phyloP scores from a whole-genome alignment of 306 rosid species.

The Carpinus viminea region DNA sequence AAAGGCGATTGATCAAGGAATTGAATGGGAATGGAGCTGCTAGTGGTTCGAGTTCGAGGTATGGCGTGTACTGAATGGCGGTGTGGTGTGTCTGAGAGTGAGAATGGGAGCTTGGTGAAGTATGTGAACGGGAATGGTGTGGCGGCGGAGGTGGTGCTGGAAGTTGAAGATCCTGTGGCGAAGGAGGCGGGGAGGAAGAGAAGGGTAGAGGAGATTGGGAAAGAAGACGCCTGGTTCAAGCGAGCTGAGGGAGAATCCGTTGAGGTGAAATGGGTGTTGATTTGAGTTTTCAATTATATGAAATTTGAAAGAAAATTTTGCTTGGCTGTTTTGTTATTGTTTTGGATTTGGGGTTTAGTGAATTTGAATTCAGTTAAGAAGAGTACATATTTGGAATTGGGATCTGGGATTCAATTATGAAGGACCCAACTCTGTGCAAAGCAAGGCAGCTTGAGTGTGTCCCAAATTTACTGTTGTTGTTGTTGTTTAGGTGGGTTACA shows the following conservation, averaged over 20 bases:
- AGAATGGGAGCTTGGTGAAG: constrained; percentile 53
- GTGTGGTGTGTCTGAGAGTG: constrained; percentile 45
- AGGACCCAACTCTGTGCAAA: neutral
- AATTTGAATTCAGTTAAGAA: neutral
- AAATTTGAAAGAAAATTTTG: neutral
- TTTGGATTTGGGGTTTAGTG: neutral
- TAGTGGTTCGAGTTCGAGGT: constrained; percentile 25
- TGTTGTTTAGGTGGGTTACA: neutral
- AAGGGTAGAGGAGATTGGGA: constrained; percentile 93
- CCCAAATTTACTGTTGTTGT: neutral
- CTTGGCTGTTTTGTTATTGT: neutral
- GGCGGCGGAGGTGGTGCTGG: constrained; percentile 42
- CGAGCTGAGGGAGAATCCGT: constrained; percentile 33
- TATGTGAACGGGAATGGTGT: constrained; percentile 70
- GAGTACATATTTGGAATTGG: neutral
- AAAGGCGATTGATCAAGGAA: constrained; percentile 42
- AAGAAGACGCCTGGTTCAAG: constrained; percentile 95
- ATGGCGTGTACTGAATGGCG: constrained; percentile 54
- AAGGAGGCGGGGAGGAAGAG: constrained; percentile 85
- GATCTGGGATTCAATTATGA: neutral
- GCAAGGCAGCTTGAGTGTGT: neutral
- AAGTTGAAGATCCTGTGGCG: constrained; percentile 33
- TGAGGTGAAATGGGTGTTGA: constrained; percentile 52
- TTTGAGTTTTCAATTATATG: constrained; percentile 10
- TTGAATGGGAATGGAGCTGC: constrained; percentile 68